phyloP scores from a whole-genome alignment of 2,329 filamentous ascomycete species.

The Fusarium illudens region DNA sequence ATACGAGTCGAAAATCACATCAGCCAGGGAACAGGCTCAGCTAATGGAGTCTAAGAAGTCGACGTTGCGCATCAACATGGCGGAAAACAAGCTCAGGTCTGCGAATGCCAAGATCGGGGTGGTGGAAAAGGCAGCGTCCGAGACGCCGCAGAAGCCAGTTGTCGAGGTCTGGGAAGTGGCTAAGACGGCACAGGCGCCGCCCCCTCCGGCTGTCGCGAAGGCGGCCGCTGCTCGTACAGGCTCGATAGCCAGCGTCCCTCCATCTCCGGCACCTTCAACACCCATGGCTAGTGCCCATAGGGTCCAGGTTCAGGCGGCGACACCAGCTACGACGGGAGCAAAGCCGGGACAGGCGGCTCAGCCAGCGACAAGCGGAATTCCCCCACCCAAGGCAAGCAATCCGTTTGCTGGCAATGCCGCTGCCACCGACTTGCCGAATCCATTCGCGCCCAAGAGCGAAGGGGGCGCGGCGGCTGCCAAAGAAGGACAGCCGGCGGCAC shows the following conservation, averaged over 20 bases:
- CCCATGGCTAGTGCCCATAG: conserved; percentile 24
- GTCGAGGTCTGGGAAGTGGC: conserved; percentile 87
- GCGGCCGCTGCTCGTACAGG: conserved; percentile 36
- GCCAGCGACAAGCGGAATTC: conserved; percentile 32
- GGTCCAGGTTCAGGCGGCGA: conserved; percentile 10
- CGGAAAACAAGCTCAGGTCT: conserved; percentile 71
- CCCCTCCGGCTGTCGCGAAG: conserved; percentile 37
- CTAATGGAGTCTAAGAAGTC: conserved; percentile 79
- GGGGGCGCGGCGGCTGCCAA: conserved; percentile 23
- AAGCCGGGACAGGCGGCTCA: conserved; percentile 29
- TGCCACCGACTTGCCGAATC: conserved; percentile 37
- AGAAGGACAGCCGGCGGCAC: conserved; percentile 21
- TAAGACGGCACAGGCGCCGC: conserved; percentile 59
- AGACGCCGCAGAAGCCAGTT: conserved; percentile 85
- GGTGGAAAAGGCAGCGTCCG: conserved; percentile 81
- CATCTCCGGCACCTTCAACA: conserved; percentile 38
- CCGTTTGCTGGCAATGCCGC: conserved; percentile 43
- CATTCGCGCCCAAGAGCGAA: conserved; percentile 41
- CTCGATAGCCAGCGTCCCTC: conserved; percentile 31
- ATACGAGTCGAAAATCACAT: conserved; percentile 61
- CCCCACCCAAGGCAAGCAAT: conserved; percentile 41
- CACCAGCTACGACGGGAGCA: conserved; percentile 24
- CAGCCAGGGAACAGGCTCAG: conserved; percentile 69
- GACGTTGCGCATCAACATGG: conserved; percentile 79
- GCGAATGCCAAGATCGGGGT: conserved; percentile 78